Percentiles rank a stretch among this genome's conserved stretches.
These are phyloP conservation scores for Meripilus lineatus DNA, from an alignment of 1,284 basidiomycete genomes.

Conservation along the genomic window DNA sequence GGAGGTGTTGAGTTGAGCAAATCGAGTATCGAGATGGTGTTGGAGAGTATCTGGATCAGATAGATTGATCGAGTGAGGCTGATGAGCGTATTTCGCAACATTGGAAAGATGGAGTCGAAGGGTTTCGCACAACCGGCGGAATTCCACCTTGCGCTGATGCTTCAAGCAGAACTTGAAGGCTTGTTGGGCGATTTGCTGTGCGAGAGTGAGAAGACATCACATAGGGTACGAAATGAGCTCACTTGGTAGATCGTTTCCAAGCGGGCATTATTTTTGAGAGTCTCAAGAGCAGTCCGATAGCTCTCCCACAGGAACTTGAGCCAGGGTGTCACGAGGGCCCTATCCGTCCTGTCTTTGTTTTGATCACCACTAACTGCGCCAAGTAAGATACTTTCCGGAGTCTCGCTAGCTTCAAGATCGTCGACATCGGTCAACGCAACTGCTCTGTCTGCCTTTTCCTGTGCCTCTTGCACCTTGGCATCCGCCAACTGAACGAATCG, in stretches of 20 bases:
- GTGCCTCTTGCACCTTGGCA: slow-evolving; percentile 82
- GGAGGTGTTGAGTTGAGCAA: slow-evolving; percentile 96
- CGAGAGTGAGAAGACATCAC: slow-evolving; percentile 4
- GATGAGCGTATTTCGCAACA: slow-evolving; percentile 94
- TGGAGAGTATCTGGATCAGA: slow-evolving; percentile 95
- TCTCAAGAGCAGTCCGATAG: slow-evolving; percentile 95
- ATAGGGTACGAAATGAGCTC: slow-evolving; percentile 19
- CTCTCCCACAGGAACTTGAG: slow-evolving; percentile 99
- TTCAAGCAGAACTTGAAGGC: slow-evolving; percentile 96
- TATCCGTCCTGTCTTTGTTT: slow-evolving; percentile 93
- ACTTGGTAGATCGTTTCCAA: slow-evolving; percentile 95
- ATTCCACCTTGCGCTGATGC: slow-evolving; percentile 95
- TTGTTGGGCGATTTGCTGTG: slow-evolving; percentile 90
- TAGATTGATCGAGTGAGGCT: slow-evolving; percentile 97
- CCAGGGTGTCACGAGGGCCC: slow-evolving; percentile 95
- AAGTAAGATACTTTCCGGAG: slow-evolving; percentile 86
- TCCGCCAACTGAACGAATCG: slow-evolving; percentile 88
- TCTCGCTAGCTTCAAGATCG: slow-evolving; percentile 88
- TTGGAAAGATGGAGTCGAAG: slow-evolving; percentile 94
- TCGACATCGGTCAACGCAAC: slow-evolving; percentile 71
- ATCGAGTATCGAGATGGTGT: slow-evolving; percentile 96
- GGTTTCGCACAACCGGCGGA: slow-evolving; percentile 95
- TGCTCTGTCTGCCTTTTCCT: slow-evolving; percentile 75
- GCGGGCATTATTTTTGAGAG: slow-evolving; percentile 94
- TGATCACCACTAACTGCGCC: slow-evolving; percentile 89